These are phyloP conservation scores for Cocos nucifera DNA, from an alignment of 176 grass and related monocot species.

Conservation along the genomic window DNA sequence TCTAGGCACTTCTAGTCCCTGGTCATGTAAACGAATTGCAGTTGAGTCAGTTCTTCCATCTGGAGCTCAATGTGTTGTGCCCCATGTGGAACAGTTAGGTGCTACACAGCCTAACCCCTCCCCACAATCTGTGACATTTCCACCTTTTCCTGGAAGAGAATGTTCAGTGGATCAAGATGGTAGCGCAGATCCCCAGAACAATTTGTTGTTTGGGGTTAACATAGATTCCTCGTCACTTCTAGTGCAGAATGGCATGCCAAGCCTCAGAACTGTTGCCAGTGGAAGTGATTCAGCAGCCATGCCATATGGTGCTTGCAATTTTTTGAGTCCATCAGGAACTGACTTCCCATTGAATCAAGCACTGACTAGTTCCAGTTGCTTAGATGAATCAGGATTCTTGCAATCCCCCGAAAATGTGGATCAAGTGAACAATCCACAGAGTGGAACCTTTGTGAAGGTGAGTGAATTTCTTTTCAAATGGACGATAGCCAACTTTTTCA, in stretches of 20 bases:
- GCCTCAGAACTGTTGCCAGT: conserved; percentile 29
- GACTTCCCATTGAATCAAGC: conserved; percentile 62
- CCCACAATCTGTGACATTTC: conserved; percentile 45
- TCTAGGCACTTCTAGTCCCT: conserved; percentile 36
- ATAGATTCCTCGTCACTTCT: conserved; percentile 69
- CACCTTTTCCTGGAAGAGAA: conserved; percentile 62
- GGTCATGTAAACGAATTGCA: conserved; percentile 64
- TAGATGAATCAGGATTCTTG: conserved; percentile 58
- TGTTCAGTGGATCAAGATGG: conserved; percentile 64
- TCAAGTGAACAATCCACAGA: conserved; percentile 34
- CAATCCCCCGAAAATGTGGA: conserved; percentile 50
- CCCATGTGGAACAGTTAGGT: conserved; percentile 54
- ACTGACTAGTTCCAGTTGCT: conserved; percentile 47
- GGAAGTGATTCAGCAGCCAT: conserved; percentile 53
- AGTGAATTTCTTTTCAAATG: conserved; percentile 1
- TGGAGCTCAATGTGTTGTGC: conserved; percentile 23
- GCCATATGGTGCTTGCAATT: conserved; percentile 69
- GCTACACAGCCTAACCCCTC: conserved; percentile 31
- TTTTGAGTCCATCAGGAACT: conserved; percentile 60
- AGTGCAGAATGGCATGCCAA: conserved; percentile 54
- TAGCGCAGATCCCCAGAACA: conserved; percentile 55
- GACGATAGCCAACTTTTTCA: neutral
- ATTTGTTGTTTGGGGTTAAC: conserved; percentile 64
- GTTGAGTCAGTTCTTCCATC: conserved; percentile 58
- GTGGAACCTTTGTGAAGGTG: conserved; percentile 86